Conservation (phyloP, 169 alveolate species). For the Babesia bigemina region DNA sequence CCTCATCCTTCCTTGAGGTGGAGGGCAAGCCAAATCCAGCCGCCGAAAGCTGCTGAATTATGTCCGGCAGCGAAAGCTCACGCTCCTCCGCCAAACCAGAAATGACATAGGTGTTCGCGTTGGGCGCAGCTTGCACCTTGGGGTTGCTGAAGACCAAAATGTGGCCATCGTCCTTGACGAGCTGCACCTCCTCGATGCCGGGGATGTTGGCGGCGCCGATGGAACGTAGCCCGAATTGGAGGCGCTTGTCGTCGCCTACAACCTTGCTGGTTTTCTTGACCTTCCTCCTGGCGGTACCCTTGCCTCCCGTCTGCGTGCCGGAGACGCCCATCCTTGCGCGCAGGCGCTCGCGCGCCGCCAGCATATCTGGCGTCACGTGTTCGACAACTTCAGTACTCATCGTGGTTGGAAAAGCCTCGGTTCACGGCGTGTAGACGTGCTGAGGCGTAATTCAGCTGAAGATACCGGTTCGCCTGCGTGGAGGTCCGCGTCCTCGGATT, state of each 20-base stretch:
- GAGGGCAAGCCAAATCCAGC: conserved; percentile 75
- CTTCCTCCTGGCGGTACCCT: conserved; percentile 94
- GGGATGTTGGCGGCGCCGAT: conserved; percentile 92
- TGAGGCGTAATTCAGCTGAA: neutral
- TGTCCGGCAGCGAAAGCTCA: conserved; percentile 80
- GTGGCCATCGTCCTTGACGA: conserved; percentile 93
- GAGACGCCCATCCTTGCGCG: conserved; percentile 89
- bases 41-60: conserved; percentile 77
- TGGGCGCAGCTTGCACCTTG: conserved; percentile 90
- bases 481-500: too few species aligned
- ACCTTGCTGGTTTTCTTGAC: conserved; percentile 88
- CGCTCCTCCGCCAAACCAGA: conserved; percentile 92
- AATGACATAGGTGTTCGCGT: conserved; percentile 92
- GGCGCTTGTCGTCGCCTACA: conserved; percentile 91
- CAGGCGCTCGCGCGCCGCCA: conserved; percentile 92
- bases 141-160: conserved; percentile 92
- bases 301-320: conserved; percentile 93
- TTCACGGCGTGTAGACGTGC: neutral
- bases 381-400: conserved; percentile 57
- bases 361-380: conserved; percentile 84
- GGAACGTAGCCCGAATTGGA: conserved; percentile 88
- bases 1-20: conserved; percentile 68
- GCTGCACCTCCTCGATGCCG: conserved; percentile 93
- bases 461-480: too few species aligned
- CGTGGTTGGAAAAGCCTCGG: neutral